Evolutionary conservation across 768 basidiomycete species (phyloP).

Genomic region (Macrolepiota albuminosa): DNA sequence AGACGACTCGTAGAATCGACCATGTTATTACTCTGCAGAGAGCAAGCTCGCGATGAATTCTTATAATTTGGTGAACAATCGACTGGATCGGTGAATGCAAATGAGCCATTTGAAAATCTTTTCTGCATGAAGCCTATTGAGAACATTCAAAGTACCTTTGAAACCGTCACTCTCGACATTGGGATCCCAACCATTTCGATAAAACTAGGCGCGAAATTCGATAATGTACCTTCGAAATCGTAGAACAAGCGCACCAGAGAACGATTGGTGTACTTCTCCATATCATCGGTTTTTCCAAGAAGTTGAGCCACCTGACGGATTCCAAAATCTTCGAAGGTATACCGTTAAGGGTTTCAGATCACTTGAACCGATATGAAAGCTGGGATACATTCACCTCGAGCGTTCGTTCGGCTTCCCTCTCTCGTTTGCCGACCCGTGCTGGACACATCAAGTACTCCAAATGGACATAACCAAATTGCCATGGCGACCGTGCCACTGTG

Average conservation of each 20-base stretch:
- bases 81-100: constrained; percentile 48
- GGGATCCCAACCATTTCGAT: constrained; percentile 65
- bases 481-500: constrained; percentile 16
- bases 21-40: constrained; percentile 48
- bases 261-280: constrained; percentile 51
- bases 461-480: constrained; percentile 65
- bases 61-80: constrained; percentile 58
- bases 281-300: constrained; percentile 54
- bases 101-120: constrained; percentile 57
- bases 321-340: constrained; percentile 69
- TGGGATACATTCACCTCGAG: constrained; percentile 40
- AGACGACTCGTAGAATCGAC: constrained; percentile 66
- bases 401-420: constrained; percentile 56
- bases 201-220: constrained; percentile 35
- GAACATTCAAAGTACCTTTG: constrained; percentile 32
- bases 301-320: constrained; percentile 66
- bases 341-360: constrained; percentile 29
- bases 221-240: background rate
- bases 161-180: constrained; percentile 57
- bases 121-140: constrained; percentile 58
- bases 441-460: constrained; percentile 53
- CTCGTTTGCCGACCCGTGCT: constrained; percentile 65
- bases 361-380: background rate
- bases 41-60: constrained; percentile 44
- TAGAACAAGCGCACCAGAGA: constrained; percentile 43